Evolutionary conservation across 2,329 filamentous ascomycete species (phyloP).

Genomic region (Phaeosphaeria sp.): DNA sequence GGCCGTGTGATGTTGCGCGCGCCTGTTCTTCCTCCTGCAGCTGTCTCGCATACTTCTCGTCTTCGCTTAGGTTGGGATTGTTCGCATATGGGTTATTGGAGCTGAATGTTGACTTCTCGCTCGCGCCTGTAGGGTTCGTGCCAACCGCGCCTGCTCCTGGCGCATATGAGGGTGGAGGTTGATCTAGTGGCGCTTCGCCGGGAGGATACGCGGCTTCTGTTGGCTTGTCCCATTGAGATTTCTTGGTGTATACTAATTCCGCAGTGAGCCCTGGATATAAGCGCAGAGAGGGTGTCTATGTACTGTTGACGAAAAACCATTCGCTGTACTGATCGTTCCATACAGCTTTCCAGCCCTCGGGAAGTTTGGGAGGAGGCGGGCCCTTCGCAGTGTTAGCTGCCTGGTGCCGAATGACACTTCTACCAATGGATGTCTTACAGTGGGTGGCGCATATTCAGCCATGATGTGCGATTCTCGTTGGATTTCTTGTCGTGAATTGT

Average conservation of each 20-base stretch:
- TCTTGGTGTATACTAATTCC: slow-evolving; percentile 70
- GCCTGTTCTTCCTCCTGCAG: slow-evolving; percentile 86
- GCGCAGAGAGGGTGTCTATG: not conserved
- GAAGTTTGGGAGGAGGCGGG: slow-evolving; percentile 66
- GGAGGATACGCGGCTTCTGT: slow-evolving; percentile 69
- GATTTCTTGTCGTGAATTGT: not conserved
- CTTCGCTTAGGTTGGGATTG: slow-evolving; percentile 60
- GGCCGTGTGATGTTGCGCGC: slow-evolving; percentile 50
- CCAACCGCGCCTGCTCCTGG: slow-evolving; percentile 51
- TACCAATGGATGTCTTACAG: slow-evolving; percentile 28
- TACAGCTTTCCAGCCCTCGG: slow-evolving; percentile 83
- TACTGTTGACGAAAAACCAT: slow-evolving; percentile 88
- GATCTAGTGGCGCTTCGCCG: slow-evolving; percentile 56
- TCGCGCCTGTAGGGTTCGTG: slow-evolving; percentile 32
- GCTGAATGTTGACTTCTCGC: slow-evolving; percentile 54
- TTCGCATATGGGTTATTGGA: slow-evolving; percentile 73
- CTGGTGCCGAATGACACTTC: not conserved
- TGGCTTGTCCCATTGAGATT: slow-evolving; percentile 89
- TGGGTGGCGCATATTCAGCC: slow-evolving; percentile 46
- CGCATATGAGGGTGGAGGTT: slow-evolving; percentile 72
- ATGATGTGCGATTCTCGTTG: slow-evolving; percentile 17
- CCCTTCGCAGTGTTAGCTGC: slow-evolving; percentile 36
- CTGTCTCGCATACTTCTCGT: slow-evolving; percentile 75
- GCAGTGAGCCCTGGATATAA: not conserved
- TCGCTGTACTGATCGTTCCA: slow-evolving; percentile 88